Evolutionary conservation across 192 early-diverging fungal species (phyloP).

Genomic region (Helicostylum pulchrum): DNA sequence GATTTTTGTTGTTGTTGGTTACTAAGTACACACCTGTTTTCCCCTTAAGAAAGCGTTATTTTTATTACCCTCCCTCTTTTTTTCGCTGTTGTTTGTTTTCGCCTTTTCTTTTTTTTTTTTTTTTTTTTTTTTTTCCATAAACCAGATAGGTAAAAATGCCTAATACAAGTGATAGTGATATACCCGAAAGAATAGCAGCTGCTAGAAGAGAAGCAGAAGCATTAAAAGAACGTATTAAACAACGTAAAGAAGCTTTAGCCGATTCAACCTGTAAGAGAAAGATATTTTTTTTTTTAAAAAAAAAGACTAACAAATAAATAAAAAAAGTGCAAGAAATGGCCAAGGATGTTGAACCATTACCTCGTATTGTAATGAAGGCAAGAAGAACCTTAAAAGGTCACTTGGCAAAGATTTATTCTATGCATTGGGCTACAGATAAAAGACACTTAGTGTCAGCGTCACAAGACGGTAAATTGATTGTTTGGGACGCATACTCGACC

Average conservation of each 20-base stretch:
- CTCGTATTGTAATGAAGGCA: slow-evolving; percentile 89
- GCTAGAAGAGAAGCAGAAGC: slow-evolving; percentile 94
- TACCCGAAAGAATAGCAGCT: slow-evolving; percentile 86
- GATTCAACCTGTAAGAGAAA: slow-evolving; percentile 86
- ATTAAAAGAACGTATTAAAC: slow-evolving; percentile 94
- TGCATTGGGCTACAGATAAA: slow-evolving; percentile 99
- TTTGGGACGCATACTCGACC: slow-evolving; percentile 98
- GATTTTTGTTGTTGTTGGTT: not conserved
- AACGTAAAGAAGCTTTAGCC: slow-evolving; percentile 88
- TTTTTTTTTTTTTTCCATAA: not conserved
- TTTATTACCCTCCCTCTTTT: not conserved
- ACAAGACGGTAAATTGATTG: slow-evolving; percentile 99
- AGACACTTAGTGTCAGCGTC: slow-evolving; percentile 97
- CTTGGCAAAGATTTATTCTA: slow-evolving; percentile 98
- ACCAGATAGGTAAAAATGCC: not conserved
- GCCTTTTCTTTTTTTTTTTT: not conserved
- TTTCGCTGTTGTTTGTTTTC: not conserved
- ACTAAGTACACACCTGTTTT: not conserved
- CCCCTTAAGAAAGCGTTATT: not conserved
- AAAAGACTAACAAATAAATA: not conserved
- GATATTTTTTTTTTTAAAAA: too few species aligned
- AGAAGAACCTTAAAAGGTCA: slow-evolving; percentile 97
- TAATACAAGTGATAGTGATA: slow-evolving; percentile 54
- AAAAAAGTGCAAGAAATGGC: slow-evolving; percentile 81
- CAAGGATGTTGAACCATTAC: slow-evolving; percentile 82